Evolutionary conservation across 1,284 basidiomycete species (phyloP).

Genomic region (Cystobasidium sp.): DNA sequence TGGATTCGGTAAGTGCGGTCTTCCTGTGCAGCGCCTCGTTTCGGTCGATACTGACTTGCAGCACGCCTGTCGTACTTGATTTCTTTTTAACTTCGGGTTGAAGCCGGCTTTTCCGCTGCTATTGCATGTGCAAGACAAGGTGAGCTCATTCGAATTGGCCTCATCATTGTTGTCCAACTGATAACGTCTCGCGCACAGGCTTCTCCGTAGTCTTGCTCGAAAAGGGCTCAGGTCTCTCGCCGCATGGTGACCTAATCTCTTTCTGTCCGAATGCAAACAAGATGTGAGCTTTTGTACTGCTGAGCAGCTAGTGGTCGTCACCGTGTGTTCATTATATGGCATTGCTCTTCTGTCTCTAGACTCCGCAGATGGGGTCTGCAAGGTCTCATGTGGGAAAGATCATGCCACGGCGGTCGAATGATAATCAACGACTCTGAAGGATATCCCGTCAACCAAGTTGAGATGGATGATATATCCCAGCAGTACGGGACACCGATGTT

Average conservation of each 20-base stretch:
- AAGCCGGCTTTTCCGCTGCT: conserved; percentile 33
- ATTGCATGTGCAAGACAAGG: conserved; percentile 34
- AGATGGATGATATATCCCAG: conserved; percentile 8
- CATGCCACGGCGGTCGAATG: conserved; percentile 12
- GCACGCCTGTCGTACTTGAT: background rate
- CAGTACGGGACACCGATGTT: conserved; percentile 22
- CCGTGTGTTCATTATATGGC: too few relatives aligned
- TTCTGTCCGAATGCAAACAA: conserved; percentile 43
- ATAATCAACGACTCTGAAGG: conserved; percentile 28
- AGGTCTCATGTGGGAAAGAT: conserved; percentile 55
- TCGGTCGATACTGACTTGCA: background rate
- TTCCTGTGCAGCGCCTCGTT: background rate
- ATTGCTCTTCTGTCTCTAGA: background rate
- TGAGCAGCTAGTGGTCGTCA: background rate
- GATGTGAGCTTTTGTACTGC: conserved; percentile 57
- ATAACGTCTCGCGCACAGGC: background rate
- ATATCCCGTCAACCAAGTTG: background rate
- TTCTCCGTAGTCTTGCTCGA: conserved; percentile 25
- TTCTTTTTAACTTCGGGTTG: background rate
- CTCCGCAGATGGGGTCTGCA: conserved; percentile 4
- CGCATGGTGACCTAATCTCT: conserved; percentile 33
- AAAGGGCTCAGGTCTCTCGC: conserved; percentile 30
- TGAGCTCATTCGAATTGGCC: background rate
- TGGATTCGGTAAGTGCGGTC: conserved; percentile 22
- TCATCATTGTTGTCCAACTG: too few relatives aligned